Percentiles rank a stretch among this genome's conserved stretches.
Evolutionary conservation across 768 basidiomycete species (phyloP).

Genomic region (Pulveroboletus ravenelii): DNA sequence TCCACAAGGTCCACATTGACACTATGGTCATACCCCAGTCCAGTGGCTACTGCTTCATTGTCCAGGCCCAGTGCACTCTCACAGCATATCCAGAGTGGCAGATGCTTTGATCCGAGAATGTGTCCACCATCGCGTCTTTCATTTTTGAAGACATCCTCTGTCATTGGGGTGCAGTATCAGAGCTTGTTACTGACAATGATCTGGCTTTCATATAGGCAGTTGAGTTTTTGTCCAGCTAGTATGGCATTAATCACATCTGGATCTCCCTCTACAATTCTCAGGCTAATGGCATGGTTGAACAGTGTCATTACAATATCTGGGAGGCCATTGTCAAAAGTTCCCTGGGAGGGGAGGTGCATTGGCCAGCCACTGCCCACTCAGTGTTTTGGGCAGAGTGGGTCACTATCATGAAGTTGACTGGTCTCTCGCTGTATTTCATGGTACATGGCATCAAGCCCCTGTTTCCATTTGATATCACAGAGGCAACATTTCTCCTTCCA

Average conservation of each 20-base stretch:
- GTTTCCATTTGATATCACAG: neutral
- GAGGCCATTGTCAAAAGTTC: neutral
- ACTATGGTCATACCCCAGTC: too few relatives aligned
- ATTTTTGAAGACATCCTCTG: too few relatives aligned
- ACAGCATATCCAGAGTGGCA: too few relatives aligned
- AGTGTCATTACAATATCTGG: neutral
- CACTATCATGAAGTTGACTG: neutral
- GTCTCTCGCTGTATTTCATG: too few relatives aligned
- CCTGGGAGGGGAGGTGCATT: neutral
- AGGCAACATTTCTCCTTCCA: conserved; percentile 19
- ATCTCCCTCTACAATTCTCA: neutral
- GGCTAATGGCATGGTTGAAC: neutral
- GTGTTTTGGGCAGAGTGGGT: neutral
- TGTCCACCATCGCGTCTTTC: too few relatives aligned
- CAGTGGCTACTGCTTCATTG: too few relatives aligned
- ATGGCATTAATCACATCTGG: neutral
- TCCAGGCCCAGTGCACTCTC: too few relatives aligned
- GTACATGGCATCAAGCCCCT: too few relatives aligned
- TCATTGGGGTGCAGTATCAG: too few relatives aligned
- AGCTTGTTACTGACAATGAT: too few relatives aligned
- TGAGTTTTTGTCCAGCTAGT: neutral
- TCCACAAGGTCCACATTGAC: too few relatives aligned
- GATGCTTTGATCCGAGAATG: too few relatives aligned
- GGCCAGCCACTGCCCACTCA: neutral
- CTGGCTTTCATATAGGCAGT: neutral